Evolutionary conservation across 208 protist genomes (phyloP).

Genomic region (Vickermania spadyakhi): DNA sequence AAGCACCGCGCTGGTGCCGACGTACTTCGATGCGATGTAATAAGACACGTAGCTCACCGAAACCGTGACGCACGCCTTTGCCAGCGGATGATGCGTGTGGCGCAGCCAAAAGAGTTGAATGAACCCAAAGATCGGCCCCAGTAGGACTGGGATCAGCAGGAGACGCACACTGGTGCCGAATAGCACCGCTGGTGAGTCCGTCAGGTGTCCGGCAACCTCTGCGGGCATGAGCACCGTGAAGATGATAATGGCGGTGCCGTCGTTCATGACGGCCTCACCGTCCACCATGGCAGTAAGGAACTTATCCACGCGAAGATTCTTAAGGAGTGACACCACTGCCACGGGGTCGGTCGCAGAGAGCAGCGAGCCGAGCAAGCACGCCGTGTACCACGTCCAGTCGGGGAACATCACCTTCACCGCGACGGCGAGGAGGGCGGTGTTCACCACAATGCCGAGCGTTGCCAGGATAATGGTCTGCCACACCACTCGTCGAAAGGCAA

Average conservation of each 20-base stretch:
- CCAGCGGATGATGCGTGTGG: constrained; percentile 27
- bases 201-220: constrained; percentile 23
- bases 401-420: constrained; percentile 36
- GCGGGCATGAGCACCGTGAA: constrained; percentile 71
- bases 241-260: constrained; percentile 85
- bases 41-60: constrained; percentile 82
- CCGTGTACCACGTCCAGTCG: constrained; percentile 57
- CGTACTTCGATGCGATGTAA: constrained; percentile 52
- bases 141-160: constrained; percentile 38
- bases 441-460: constrained; percentile 66
- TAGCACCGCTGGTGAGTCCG: constrained; percentile 20
- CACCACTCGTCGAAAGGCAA: constrained; percentile 56
- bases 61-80: constrained; percentile 68
- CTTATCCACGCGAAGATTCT: constrained; percentile 70
- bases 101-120: constrained; percentile 59
- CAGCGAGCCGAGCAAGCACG: constrained; percentile 65
- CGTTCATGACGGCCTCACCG: constrained; percentile 86
- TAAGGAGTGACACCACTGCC: constrained; percentile 79
- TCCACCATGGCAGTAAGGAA: constrained; percentile 76
- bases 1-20: constrained; percentile 74
- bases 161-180: constrained; percentile 32
- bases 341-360: constrained; percentile 88
- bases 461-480: constrained; percentile 61
- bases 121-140: constrained; percentile 66
- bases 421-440: constrained; percentile 47